phyloP scores from a whole-genome alignment of 441 rosid species.

The Syzygium syzygioides region DNA sequence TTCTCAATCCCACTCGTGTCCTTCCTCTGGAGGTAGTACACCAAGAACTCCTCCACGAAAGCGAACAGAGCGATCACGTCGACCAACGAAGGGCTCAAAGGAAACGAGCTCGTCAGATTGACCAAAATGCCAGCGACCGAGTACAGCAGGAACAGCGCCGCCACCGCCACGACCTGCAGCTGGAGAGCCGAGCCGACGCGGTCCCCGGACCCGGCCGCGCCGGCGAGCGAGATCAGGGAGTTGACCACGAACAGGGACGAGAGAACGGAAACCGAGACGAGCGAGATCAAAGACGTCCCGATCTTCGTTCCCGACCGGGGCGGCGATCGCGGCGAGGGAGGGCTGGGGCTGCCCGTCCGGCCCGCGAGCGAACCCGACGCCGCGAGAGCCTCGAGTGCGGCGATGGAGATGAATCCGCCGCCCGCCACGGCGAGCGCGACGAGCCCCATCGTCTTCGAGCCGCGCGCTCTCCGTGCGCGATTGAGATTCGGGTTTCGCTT shows the following conservation, averaged over 20 bases:
- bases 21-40: constrained; percentile 64
- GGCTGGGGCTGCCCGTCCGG: constrained; percentile 4
- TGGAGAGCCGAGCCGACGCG: constrained; percentile 62
- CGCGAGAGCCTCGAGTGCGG: constrained; percentile 39
- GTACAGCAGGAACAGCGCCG: constrained; percentile 47
- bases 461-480: neutral
- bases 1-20: constrained; percentile 72
- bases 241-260: constrained; percentile 42
- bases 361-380: constrained; percentile 17
- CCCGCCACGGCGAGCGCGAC: constrained; percentile 39
- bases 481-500: neutral
- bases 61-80: constrained; percentile 52
- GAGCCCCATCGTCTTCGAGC: constrained; percentile 35
- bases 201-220: constrained; percentile 41
- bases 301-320: neutral
- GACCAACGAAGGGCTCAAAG: constrained; percentile 39
- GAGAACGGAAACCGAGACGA: constrained; percentile 23
- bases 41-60: constrained; percentile 64
- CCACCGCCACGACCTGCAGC: constrained; percentile 50
- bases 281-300: constrained; percentile 11
- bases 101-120: constrained; percentile 14
- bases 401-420: constrained; percentile 51
- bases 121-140: constrained; percentile 35
- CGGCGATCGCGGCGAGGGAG: constrained; percentile 23
- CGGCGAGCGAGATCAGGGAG: constrained; percentile 50